A percentile compares a stretch with the other conserved stretches of the same genome.
phyloP scores from a whole-genome alignment of 257 asterid genomes.

The Fraxinus excelsior region DNA sequence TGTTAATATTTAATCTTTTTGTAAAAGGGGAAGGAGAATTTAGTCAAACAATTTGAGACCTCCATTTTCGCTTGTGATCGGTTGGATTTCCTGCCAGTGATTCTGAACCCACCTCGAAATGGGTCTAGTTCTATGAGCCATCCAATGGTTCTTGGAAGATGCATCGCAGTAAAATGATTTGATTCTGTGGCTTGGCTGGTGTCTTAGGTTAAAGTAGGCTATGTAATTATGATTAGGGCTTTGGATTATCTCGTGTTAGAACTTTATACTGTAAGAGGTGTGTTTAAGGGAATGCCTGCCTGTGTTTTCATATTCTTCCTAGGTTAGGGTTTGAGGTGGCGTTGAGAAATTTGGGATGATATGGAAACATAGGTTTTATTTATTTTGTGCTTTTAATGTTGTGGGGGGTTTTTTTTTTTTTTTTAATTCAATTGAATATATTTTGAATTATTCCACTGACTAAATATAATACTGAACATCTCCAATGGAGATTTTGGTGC shows the following conservation, averaged over 20 bases:
- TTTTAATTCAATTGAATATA: too few relatives aligned
- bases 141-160: constrained; percentile 34
- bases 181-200: too few relatives aligned
- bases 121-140: constrained; percentile 31
- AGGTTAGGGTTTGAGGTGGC: neutral
- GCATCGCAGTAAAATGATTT: neutral
- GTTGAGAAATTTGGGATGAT: constrained; percentile 31
- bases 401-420: neutral
- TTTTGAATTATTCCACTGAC: too few relatives aligned
- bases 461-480: too few relatives aligned
- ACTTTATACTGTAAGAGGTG: neutral
- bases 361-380: constrained; percentile 31
- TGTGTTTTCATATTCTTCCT: constrained; percentile 41
- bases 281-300: neutral
- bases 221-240: neutral
- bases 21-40: constrained; percentile 35
- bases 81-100: constrained; percentile 41
- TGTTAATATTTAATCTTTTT: neutral
- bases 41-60: constrained; percentile 12
- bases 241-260: neutral
- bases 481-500: too few relatives aligned
- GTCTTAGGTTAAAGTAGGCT: too few relatives aligned
- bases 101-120: constrained; percentile 44
- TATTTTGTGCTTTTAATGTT: neutral
- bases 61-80: constrained; percentile 23